These are phyloP conservation scores for Spathaspora arborariae DNA, from an alignment of 805 yeast species.

Conservation along the genomic window DNA sequence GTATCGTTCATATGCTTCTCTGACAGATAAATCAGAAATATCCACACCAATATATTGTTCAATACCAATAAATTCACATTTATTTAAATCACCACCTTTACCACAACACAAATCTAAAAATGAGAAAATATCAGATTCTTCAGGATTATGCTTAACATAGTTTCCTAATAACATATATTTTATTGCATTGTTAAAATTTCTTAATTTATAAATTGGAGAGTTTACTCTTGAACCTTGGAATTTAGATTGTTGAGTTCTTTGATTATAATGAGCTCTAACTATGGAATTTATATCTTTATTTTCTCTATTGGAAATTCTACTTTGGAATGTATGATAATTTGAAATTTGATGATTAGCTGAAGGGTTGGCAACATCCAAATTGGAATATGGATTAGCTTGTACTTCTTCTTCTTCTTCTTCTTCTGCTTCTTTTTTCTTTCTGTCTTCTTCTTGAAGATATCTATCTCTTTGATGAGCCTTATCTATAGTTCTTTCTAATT, in stretches of 20 bases:
- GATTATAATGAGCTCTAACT: slow-evolving; percentile 82
- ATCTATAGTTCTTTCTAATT: background rate
- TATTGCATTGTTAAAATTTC: slow-evolving; percentile 89
- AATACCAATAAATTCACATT: slow-evolving; percentile 74
- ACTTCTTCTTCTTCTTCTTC: slow-evolving; percentile 8
- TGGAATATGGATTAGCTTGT: slow-evolving; percentile 17
- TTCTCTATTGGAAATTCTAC: slow-evolving; percentile 30
- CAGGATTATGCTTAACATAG: slow-evolving; percentile 40
- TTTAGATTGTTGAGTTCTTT: slow-evolving; percentile 68
- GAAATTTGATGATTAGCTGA: slow-evolving; percentile 10
- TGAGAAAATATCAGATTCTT: slow-evolving; percentile 30
- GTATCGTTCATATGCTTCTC: slow-evolving; percentile 80
- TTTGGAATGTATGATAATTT: slow-evolving; percentile 36
- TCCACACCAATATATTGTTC: slow-evolving; percentile 87
- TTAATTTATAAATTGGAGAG: slow-evolving; percentile 80
- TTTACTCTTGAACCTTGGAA: slow-evolving; percentile 55
- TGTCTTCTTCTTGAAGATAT: slow-evolving; percentile 4
- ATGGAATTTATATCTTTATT: slow-evolving; percentile 54
- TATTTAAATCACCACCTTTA: slow-evolving; percentile 94
- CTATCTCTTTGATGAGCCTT: background rate
- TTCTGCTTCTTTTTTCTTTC: no score
- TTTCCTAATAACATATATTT: slow-evolving; percentile 81
- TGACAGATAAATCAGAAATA: slow-evolving; percentile 81
- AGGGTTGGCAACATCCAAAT: slow-evolving; percentile 21
- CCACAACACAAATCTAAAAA: slow-evolving; percentile 92